Evolutionary conservation across 805 yeast genomes (phyloP).

Genomic region (Sporopachydermia quercuum): DNA sequence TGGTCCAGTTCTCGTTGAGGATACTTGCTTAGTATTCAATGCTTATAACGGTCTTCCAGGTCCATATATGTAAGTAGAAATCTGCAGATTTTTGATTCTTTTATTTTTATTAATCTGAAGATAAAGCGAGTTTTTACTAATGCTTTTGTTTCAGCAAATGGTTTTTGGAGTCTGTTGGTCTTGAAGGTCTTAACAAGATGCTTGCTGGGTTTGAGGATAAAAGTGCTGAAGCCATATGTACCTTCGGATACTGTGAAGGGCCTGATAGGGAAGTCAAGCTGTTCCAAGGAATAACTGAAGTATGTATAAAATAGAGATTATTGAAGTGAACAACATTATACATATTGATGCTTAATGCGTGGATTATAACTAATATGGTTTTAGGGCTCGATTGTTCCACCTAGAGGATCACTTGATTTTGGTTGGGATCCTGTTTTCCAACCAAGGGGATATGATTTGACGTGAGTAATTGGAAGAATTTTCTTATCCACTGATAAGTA

Average conservation of each 20-base stretch:
- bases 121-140: background rate
- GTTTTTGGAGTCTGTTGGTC: conserved; percentile 69
- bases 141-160: conserved; percentile 43
- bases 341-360: too few relatives aligned
- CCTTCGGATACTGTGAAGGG: conserved; percentile 82
- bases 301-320: too few relatives aligned
- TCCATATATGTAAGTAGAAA: conserved; percentile 42
- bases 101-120: background rate
- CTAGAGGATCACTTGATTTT: conserved; percentile 67
- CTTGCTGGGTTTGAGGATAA: conserved; percentile 72
- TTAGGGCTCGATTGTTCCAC: conserved; percentile 59
- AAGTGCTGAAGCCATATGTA: conserved; percentile 76
- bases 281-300: conserved; percentile 71
- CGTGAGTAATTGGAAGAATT: conserved; percentile 23
- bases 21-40: conserved; percentile 75
- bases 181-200: conserved; percentile 64
- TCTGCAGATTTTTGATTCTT: background rate
- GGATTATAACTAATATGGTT: too few relatives aligned
- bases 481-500: too few relatives aligned
- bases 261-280: conserved; percentile 58
- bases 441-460: conserved; percentile 60
- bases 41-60: conserved; percentile 86
- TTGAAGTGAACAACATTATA: too few relatives aligned
- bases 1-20: conserved; percentile 90
- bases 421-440: conserved; percentile 93